Conservation (phyloP, 2,329 filamentous ascomycete genomes). For the Ophiostoma sp. region DNA sequence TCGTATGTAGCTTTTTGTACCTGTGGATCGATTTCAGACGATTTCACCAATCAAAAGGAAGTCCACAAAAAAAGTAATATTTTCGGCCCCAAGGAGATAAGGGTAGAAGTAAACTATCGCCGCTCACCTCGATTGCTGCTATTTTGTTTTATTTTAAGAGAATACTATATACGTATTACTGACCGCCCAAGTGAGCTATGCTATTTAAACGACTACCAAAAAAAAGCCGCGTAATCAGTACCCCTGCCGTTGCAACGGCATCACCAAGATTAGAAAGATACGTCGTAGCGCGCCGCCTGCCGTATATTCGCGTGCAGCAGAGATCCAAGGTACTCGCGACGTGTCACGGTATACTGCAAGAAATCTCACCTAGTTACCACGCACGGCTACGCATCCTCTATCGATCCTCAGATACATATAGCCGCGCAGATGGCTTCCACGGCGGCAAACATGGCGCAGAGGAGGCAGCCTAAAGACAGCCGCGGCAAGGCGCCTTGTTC, state of each 20-base stretch:
- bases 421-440: not conserved
- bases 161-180: not conserved
- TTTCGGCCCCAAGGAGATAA: no score
- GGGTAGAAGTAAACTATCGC: not conserved
- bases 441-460: not conserved
- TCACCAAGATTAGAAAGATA: not conserved
- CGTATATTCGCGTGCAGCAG: not conserved
- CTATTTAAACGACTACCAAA: not conserved
- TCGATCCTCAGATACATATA: not conserved
- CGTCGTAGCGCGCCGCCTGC: not conserved
- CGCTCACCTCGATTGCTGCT: not conserved
- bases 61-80: no score
- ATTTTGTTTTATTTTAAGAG: not conserved
- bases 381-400: not conserved
- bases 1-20: no score
- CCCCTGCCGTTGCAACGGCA: not conserved
- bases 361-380: not conserved
- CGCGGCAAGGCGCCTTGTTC: not conserved
- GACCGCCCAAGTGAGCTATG: not conserved
- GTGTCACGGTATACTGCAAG: not conserved
- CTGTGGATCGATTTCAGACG: no score
- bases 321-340: not conserved
- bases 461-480: not conserved
- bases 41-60: no score
- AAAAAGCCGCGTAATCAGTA: not conserved